A percentile compares a stretch with the other conserved stretches of the same genome.
Evolutionary conservation across 805 yeast genomes (phyloP).

Genomic region (Kuraishia piskuri): DNA sequence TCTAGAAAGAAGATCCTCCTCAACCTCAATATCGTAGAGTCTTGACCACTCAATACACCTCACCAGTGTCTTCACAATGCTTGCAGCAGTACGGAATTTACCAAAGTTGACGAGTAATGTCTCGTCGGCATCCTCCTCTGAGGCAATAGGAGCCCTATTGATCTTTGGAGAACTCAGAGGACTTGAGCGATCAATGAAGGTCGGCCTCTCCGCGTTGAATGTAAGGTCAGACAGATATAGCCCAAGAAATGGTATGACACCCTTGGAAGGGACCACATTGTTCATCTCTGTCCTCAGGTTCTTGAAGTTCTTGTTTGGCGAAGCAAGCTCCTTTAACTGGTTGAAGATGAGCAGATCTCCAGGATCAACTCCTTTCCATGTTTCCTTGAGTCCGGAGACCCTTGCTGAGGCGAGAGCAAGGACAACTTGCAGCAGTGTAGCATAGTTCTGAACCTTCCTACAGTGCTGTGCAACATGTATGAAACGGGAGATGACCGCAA

Average conservation of each 20-base stretch:
- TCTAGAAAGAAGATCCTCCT: constrained; percentile 66
- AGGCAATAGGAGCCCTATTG: constrained; percentile 13
- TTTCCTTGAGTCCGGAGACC: constrained; percentile 48
- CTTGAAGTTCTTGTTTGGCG: constrained; percentile 67
- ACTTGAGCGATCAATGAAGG: constrained; percentile 24
- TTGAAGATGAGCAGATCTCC: constrained; percentile 65
- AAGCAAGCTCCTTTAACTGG: constrained; percentile 59
- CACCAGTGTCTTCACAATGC: constrained; percentile 66
- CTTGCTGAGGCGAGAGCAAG: constrained; percentile 68
- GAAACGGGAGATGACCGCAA: constrained; percentile 69
- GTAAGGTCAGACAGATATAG: constrained; percentile 77
- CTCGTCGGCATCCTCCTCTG: constrained; percentile 18
- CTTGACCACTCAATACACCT: constrained; percentile 82
- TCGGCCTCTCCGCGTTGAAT: constrained; percentile 59
- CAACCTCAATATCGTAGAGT: constrained; percentile 45
- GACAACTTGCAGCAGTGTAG: constrained; percentile 81
- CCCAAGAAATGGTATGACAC: constrained; percentile 88
- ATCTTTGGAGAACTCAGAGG: constrained; percentile 3
- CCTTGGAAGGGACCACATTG: constrained; percentile 45
- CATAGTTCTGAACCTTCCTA: constrained; percentile 63
- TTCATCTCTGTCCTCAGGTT: constrained; percentile 57
- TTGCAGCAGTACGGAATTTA: constrained; percentile 67
- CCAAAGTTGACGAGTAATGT: constrained; percentile 59
- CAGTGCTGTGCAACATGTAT: constrained; percentile 82
- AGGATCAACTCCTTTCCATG: constrained; percentile 69